Base-by-base conservation (phyloP, 768 basidiomycete genomes). In the Termitomyces sp. region DNA sequence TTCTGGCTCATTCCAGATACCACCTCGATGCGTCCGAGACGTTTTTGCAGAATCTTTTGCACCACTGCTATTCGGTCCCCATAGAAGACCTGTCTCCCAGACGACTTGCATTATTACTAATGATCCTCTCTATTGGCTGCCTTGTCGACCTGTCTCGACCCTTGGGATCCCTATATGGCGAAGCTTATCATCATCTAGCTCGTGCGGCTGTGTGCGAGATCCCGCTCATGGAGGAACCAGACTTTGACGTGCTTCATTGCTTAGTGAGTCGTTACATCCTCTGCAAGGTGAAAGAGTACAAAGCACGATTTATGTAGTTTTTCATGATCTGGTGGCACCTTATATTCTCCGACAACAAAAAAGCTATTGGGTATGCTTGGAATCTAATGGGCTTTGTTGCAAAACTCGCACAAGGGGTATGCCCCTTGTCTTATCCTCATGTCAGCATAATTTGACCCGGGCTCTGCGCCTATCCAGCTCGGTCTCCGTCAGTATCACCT, bases 291-390 rank as follows among this genome's bases (percentile, higher is more conserved):
- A 35, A 11, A 18, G 32, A 40, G 26, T 26, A 20, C 16, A 41
- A n/a, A n/a, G 41, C 62, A 46, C 30, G 35, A 65, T 50, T 57
- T 13, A 52, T 30, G 46, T 32, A 79, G 74, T 80, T 80, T 65
- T 86, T 85, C 66, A 88, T 87, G 86, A 79, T 85, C 38, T 87
- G 86, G 82, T 88, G 86, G 65, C 81, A 88, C 55, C 74, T 87
- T 20, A 83, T 87, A 60, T 88, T 87, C 61, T 88, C 86, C 14
- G 85, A 87, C 66, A 84, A 88, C 67, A 86, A 82, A 60, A 85
- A 86, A 60, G 86, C 85, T 0, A 78, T 86, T 13, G 84, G 86
- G 16, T 86, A 88, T 58, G 86, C 87, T 18, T 90, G 87, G 87
- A 86, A 86, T 57, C 72, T 88, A 44, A 84, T 89, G 82, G 87